These are phyloP conservation scores for Odontarrhena argentea DNA, from an alignment of 345 rosid species.

Conservation along the genomic window DNA sequence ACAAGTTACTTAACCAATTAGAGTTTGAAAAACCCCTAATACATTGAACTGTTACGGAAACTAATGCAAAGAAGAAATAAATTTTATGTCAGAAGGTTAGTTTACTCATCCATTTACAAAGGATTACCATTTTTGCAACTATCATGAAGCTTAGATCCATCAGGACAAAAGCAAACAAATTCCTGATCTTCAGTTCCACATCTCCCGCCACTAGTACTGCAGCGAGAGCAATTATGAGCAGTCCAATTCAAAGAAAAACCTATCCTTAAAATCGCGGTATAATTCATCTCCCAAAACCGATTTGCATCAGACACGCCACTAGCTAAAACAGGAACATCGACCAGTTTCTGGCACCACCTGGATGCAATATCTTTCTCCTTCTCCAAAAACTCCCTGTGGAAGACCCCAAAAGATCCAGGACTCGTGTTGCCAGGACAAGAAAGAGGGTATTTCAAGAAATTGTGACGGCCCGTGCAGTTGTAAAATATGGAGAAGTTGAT, in stretches of 20 bases:
- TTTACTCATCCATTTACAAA: neutral
- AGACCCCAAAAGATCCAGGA: constrained; percentile 45
- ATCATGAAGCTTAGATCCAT: constrained; percentile 39
- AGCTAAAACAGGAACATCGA: constrained; percentile 39
- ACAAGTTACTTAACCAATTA: neutral
- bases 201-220: constrained; percentile 52
- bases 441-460: constrained; percentile 18
- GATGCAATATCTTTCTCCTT: constrained; percentile 1
- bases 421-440: constrained; percentile 43
- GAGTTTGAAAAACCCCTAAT: neutral
- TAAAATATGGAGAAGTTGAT: constrained; percentile 45
- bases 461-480: constrained; percentile 41
- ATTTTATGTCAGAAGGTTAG: neutral
- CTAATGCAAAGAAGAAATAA: neutral
- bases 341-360: constrained; percentile 40
- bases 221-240: constrained; percentile 48
- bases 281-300: constrained; percentile 22
- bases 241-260: constrained; percentile 65
- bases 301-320: constrained; percentile 10
- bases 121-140: constrained; percentile 55
- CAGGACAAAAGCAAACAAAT: constrained; percentile 54
- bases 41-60: neutral
- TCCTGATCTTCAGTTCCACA: constrained; percentile 46
- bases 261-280: constrained; percentile 45
- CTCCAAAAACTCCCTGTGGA: constrained; percentile 25